Base-by-base conservation (phyloP, 306 rosid genomes). In the Medicago lupulina region DNA sequence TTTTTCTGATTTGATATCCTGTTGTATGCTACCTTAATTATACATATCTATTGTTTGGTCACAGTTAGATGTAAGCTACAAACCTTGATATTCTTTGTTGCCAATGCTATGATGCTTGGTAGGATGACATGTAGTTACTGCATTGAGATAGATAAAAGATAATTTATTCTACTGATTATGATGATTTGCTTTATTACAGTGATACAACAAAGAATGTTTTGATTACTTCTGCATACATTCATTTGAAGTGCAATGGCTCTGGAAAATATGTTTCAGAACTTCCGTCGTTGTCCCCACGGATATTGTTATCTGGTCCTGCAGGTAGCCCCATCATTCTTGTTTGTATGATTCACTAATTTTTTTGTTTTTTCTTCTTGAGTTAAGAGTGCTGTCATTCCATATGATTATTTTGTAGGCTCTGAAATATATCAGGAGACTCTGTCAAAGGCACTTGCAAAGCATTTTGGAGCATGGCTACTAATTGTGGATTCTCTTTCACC, bases 351-450 rank as follows among this genome's bases (percentile, higher is more conserved):
- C 38, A 12, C 25, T 50, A 15, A 18, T 31, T 76, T 67, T 7
- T 31, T 55, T 59, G 68, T 70, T 25, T 4, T 71, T 63, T 23
- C 28, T n/a, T n/a, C 28, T 1, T 76, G 9, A 18, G 55, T 62
- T 60, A 61, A 9, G 58, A 43, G 75, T 63, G 77, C 31, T 77
- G 36, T 38, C 15, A 63, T 72, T 4, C 38, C 65, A 17, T 44
- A 15, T 75, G 66, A 62, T 66, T 69, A 34, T 69, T 85, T 55
- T 89, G 72, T 78, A 96, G 99, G 99, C 76, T 96, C 99, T 0
- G 99, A 96, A 75, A 96, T 96, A 87, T 92, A 90, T 80, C 99
- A 96, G 85, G 99, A 90, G 80, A 86, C 89, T 83, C 75, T 96
- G 83, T 87, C 88, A 39, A 96, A 90, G 89, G 97, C 98, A 73